phyloP scores from a whole-genome alignment of 495 filamentous ascomycete genomes.

The Rhizodiscina lignyota region DNA sequence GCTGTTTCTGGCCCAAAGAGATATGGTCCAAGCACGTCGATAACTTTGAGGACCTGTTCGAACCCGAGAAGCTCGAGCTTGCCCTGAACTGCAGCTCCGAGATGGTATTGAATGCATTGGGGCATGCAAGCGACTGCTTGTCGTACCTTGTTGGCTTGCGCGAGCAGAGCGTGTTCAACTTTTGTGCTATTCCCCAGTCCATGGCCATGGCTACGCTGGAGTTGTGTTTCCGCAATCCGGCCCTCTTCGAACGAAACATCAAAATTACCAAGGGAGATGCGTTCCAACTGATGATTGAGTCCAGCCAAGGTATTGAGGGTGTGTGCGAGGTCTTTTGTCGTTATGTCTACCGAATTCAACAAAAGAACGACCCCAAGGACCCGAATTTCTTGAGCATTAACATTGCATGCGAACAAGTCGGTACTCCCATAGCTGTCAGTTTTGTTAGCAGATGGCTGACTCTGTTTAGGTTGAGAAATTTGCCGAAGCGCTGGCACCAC shows the following conservation, averaged over 20 bases:
- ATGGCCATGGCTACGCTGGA: conserved; percentile 96
- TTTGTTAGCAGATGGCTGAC: no score
- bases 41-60: conserved; percentile 78
- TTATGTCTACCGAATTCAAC: conserved; percentile 67
- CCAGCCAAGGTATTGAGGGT: conserved; percentile 68
- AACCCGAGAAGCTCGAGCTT: conserved; percentile 57
- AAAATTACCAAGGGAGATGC: conserved; percentile 95
- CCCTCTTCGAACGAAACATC: conserved; percentile 71
- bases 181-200: conserved; percentile 87
- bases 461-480: no score
- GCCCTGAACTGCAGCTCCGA: conserved; percentile 84
- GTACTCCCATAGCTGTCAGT: no score
- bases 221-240: conserved; percentile 79
- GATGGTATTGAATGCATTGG: conserved; percentile 80
- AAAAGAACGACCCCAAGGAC: conserved; percentile 88
- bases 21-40: conserved; percentile 91
- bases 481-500: no score
- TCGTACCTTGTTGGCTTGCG: conserved; percentile 93
- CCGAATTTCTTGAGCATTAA: conserved; percentile 90
- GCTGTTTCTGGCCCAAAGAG: conserved; percentile 85
- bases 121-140: conserved; percentile 79
- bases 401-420: conserved; percentile 71
- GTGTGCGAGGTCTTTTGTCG: conserved; percentile 68
- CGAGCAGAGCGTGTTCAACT: conserved; percentile 99
- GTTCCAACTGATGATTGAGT: conserved; percentile 78